These are phyloP conservation scores for Xerocomus minutiporus DNA, from an alignment of 1,284 basidiomycete species.

Conservation along the genomic window DNA sequence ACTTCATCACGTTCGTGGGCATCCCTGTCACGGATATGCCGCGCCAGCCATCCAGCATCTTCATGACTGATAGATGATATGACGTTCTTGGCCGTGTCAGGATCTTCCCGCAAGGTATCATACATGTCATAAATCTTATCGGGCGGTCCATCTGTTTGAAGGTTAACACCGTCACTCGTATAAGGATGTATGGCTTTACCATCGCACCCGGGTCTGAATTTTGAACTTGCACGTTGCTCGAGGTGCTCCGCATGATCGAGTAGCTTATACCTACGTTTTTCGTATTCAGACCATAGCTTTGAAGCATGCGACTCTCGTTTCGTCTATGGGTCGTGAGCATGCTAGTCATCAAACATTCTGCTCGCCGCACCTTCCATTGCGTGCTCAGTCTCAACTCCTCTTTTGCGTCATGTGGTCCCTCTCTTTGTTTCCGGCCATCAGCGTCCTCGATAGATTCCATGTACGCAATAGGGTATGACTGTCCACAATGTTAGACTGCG, in stretches of 20 bases:
- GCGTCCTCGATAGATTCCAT: conserved; percentile 54
- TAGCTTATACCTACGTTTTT: conserved; percentile 46
- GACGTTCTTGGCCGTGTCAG: conserved; percentile 39
- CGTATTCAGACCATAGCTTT: conserved; percentile 50
- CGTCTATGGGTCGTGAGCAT: conserved; percentile 35
- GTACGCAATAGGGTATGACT: conserved; percentile 63
- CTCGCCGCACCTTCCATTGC: conserved; percentile 61
- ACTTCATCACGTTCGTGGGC: conserved; percentile 49
- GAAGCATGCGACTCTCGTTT: conserved; percentile 51
- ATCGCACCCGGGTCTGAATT: conserved; percentile 40
- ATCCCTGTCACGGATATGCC: conserved; percentile 49
- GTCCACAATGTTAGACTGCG: conserved; percentile 10
- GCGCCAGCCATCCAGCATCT: conserved; percentile 63
- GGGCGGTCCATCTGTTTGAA: conserved; percentile 44
- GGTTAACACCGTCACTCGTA: not conserved
- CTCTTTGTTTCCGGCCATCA: conserved; percentile 48
- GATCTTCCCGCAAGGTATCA: conserved; percentile 56
- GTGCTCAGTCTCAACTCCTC: conserved; percentile 64
- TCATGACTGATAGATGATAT: conserved; percentile 39
- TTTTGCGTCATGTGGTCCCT: conserved; percentile 63
- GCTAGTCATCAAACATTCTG: not conserved
- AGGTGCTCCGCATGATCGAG: conserved; percentile 55
- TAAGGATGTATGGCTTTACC: conserved; percentile 34
- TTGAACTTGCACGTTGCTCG: conserved; percentile 46
- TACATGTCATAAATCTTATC: conserved; percentile 62